phyloP scores from a whole-genome alignment of 352 stramenopile genomes.

The Blastocystis sp. region DNA sequence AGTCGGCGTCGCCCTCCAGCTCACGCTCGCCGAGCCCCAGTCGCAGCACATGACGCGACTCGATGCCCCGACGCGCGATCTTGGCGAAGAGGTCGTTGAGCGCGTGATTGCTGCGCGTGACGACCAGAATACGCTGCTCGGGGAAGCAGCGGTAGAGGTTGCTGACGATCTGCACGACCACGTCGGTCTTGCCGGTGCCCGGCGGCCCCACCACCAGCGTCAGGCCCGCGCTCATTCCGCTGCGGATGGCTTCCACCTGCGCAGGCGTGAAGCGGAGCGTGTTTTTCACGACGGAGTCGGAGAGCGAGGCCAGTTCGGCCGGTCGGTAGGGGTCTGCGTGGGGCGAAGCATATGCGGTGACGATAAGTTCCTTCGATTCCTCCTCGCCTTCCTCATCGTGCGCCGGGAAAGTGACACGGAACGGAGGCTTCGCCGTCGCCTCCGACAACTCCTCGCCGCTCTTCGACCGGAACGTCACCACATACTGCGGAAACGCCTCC shows the following conservation, averaged over 20 bases:
- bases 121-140: constrained; percentile 78
- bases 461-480: constrained; percentile 13
- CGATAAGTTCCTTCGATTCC: background rate
- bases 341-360: background rate
- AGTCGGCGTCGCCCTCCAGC: constrained; percentile 70
- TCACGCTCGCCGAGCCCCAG: constrained; percentile 70
- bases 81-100: constrained; percentile 87
- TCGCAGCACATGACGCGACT: constrained; percentile 75
- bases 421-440: constrained; percentile 4
- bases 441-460: constrained; percentile 14
- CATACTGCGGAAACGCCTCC: constrained; percentile 62
- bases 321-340: constrained; percentile 1
- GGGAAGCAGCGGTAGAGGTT: constrained; percentile 78
- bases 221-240: constrained; percentile 78
- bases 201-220: constrained; percentile 81
- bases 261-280: constrained; percentile 76
- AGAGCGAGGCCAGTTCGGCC: background rate
- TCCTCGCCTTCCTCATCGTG: background rate
- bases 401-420: constrained; percentile 30
- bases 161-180: constrained; percentile 81
- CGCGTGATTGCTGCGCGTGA: constrained; percentile 84
- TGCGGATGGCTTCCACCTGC: constrained; percentile 79
- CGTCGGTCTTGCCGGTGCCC: constrained; percentile 75
- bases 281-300: constrained; percentile 62
- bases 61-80: constrained; percentile 68